Percentiles rank a stretch among this genome's conserved stretches.
Evolutionary conservation across 495 filamentous ascomycete genomes (phyloP).

Genomic region (Aspergillus sparsus): DNA sequence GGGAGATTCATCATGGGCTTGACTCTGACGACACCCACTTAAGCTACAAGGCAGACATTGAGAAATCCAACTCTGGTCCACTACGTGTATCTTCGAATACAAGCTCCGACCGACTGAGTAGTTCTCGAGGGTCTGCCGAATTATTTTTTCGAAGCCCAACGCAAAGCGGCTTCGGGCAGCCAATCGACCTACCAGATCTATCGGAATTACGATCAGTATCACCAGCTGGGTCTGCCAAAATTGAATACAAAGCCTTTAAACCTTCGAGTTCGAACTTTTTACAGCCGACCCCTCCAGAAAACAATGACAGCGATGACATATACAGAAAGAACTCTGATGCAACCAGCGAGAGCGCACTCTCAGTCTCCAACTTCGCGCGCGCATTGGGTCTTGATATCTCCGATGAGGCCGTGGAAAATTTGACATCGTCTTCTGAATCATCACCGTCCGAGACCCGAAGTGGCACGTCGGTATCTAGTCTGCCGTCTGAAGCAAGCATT

Average conservation of each 20-base stretch:
- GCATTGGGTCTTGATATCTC: conserved; percentile 42
- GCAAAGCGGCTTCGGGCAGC: conserved; percentile 18
- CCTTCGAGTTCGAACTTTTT: conserved; percentile 16
- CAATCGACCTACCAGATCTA: conserved; percentile 29
- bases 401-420: conserved; percentile 58
- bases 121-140: conserved; percentile 27
- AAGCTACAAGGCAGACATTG: conserved; percentile 12
- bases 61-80: conserved; percentile 8
- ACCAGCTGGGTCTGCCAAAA: conserved; percentile 14
- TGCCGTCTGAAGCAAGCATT: conserved; percentile 44
- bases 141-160: conserved; percentile 29
- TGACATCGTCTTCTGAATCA: conserved; percentile 69
- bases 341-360: conserved; percentile 34
- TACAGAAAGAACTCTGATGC: conserved; percentile 37
- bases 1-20: conserved; percentile 35
- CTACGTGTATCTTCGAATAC: conserved; percentile 25
- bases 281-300: conserved; percentile 19
- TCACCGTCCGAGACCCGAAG: conserved; percentile 62
- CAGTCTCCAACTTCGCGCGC: conserved; percentile 44
- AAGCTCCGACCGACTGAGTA: conserved; percentile 25
- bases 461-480: conserved; percentile 70
- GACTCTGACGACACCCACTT: conserved; percentile 27
- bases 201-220: conserved; percentile 16
- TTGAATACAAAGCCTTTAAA: conserved; percentile 28
- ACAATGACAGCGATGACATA: conserved; percentile 8